phyloP scores from a whole-genome alignment of 371 early-diverging fungal species.

The Umbelopsis sp. region DNA sequence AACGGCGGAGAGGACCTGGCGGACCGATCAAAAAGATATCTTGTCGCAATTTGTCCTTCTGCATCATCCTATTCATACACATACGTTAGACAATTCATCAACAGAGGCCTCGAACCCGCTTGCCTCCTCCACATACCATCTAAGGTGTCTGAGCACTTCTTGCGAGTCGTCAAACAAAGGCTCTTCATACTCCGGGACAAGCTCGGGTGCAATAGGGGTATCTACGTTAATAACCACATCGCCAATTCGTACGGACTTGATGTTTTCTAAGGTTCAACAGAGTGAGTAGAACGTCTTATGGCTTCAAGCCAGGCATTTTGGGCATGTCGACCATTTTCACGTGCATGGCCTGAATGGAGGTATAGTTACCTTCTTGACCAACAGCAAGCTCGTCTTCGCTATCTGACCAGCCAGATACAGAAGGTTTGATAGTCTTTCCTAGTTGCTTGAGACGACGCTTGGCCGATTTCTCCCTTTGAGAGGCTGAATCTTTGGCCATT shows the following conservation, averaged over 20 bases:
- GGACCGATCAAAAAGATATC: constrained; percentile 87
- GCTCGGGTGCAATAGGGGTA: constrained; percentile 61
- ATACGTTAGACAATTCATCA: background rate
- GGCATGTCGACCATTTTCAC: background rate
- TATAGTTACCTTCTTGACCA: constrained; percentile 38
- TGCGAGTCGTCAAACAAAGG: constrained; percentile 73
- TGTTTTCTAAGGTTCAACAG: constrained; percentile 26
- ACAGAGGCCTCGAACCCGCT: background rate
- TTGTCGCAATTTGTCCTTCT: constrained; percentile 73
- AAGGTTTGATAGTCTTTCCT: constrained; percentile 41
- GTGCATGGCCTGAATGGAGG: background rate
- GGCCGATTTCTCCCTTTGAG: constrained; percentile 40
- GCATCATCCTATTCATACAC: constrained; percentile 59
- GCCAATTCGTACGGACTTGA: constrained; percentile 60
- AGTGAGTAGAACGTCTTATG: background rate
- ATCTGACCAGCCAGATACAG: constrained; percentile 49
- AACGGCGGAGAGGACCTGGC: constrained; percentile 74
- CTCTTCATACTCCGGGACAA: constrained; percentile 64
- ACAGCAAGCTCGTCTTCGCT: constrained; percentile 51
- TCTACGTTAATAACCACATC: constrained; percentile 65
- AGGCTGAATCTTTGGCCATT: constrained; percentile 10
- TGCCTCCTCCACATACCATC: constrained; percentile 51
- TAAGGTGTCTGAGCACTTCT: constrained; percentile 73
- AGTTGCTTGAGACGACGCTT: constrained; percentile 49
- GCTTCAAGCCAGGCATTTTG: background rate